Percentiles rank a stretch among this genome's conserved stretches.
Conservation (phyloP, 2,329 filamentous ascomycete genomes). For the Colletotrichum lindemuthianum region DNA sequence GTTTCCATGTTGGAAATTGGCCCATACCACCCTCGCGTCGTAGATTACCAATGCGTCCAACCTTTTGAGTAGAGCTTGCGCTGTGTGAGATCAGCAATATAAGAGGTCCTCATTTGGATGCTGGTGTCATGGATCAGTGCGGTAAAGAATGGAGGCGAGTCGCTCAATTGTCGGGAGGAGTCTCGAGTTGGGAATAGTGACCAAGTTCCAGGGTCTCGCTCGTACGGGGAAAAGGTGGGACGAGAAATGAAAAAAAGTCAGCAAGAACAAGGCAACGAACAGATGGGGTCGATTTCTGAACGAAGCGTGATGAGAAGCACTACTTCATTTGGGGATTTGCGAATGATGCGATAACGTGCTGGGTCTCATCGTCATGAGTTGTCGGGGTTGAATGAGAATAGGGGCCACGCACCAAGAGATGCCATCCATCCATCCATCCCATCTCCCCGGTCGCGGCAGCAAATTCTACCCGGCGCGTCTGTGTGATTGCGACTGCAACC, state of each 20-base stretch:
- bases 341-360: background rate
- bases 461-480: conserved; percentile 8
- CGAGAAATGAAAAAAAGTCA: background rate
- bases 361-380: background rate
- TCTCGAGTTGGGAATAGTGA: too few species aligned
- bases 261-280: conserved; percentile 18
- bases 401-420: background rate
- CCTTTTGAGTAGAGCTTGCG: background rate
- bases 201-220: background rate
- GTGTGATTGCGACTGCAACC: conserved; percentile 6
- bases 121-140: background rate
- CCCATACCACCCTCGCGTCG: too few species aligned
- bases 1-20: too few species aligned
- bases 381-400: background rate
- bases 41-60: too few species aligned
- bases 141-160: background rate
- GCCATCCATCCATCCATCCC: too few species aligned
- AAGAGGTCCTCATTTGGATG: conserved; percentile 1
- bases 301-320: background rate
- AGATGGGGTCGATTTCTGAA: conserved; percentile 18
- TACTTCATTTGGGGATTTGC: background rate
- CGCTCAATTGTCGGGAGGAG: background rate
- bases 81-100: conserved; percentile 18
- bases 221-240: conserved; percentile 33
- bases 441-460: background rate